Evolutionary conservation across 2,329 filamentous ascomycete species (phyloP), one percentile per base, ranked within the genome.

Genomic region (Cyphellophora attinorum): DNA sequence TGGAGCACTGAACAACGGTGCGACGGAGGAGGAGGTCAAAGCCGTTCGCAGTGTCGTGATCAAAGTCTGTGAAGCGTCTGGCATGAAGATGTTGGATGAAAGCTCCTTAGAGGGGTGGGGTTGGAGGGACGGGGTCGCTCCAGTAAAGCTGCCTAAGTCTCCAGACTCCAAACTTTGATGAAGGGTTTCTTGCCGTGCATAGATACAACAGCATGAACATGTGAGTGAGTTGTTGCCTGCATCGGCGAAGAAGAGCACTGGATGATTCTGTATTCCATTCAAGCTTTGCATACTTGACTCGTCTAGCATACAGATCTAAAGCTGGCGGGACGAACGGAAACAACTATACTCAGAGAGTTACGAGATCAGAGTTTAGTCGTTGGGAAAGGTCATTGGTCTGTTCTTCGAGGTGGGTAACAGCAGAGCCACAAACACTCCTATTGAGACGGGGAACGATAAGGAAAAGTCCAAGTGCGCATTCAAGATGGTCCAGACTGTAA

Each of bases 1-100:
- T 44, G 68, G 67, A 3, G 64, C 67, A 2, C 42, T 71, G 16
- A 70, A 70, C 41, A 62, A 62, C 34, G 68, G 68, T 3, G 67
- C 66, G 19, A 62, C 61, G 2, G 53, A 61, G 15, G 65, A 64
- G 19, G 59, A 71, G 47, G 67, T 71, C 8, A 57, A 55, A 41
- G 67, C 67, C 3, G 65, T 72, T 14, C 58, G 67, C 34, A 56
- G 60, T 17, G 47, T 67, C 19, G 58, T 62, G 5, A 60, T 70
- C 12, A 49, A 55, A 34, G 61, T 71, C 33, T 71, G 67, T 46
- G 50, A 62, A 40, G 63, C 62, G 15, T 53, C 59, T 6, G 66
- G 67, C 19, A 70, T 70, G 67, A 54, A 35, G 39, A 56, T 48
- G 45, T 49, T 68, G 5, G 52, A 51, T 29, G 48, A 53, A 8